These are phyloP conservation scores for Cerioporus squamosus DNA, from an alignment of 1,284 basidiomycete genomes.

Conservation along the genomic window DNA sequence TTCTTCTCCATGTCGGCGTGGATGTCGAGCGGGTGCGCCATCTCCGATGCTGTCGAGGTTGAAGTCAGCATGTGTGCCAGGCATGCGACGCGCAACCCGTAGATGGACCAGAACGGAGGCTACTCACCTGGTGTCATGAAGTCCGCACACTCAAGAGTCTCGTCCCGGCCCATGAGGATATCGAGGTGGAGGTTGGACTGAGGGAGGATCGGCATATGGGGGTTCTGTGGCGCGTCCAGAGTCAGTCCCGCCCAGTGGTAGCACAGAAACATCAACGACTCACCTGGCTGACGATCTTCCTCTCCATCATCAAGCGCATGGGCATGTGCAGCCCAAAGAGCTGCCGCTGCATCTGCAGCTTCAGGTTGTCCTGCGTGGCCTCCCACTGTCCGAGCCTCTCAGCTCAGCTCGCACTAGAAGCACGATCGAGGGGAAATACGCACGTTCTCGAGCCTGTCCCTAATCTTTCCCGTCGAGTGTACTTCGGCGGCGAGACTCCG, in stretches of 20 bases:
- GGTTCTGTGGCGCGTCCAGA: constrained; percentile 46
- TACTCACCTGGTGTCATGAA: constrained; percentile 52
- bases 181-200: constrained; percentile 87
- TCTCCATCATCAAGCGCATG: constrained; percentile 91
- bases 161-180: constrained; percentile 90
- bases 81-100: background rate
- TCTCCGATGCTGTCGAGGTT: constrained; percentile 53
- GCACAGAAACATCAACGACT: constrained; percentile 35
- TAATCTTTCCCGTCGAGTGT: constrained; percentile 57
- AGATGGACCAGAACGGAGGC: background rate
- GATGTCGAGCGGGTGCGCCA: constrained; percentile 56
- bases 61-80: background rate
- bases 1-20: constrained; percentile 80
- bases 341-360: constrained; percentile 86
- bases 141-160: constrained; percentile 60
- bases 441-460: constrained; percentile 72
- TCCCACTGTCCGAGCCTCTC: constrained; percentile 76
- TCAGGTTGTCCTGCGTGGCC: constrained; percentile 87
- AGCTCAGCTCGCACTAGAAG: background rate
- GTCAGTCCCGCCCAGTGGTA: too few species aligned
- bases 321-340: constrained; percentile 89
- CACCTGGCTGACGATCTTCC: constrained; percentile 83
- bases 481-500: constrained; percentile 76
- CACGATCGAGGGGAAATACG: constrained; percentile 23
- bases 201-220: constrained; percentile 64